Evolutionary conservation across 768 basidiomycete species (phyloP).

Genomic region (Megacollybia marginata): DNA sequence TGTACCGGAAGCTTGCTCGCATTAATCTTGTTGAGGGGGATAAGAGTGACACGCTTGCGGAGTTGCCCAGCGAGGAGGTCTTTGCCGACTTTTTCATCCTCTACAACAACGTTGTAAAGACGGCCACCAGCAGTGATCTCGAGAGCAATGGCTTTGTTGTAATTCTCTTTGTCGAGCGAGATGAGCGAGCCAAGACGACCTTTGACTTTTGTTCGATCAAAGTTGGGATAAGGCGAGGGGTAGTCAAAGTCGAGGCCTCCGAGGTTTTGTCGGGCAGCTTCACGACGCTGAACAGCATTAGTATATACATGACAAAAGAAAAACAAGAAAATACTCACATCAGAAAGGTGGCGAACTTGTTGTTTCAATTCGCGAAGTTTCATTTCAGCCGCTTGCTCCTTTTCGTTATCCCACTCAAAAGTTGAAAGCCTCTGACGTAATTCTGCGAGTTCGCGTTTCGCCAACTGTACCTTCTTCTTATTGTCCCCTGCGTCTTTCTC

Average conservation of each 20-base stretch:
- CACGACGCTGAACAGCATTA: slow-evolving; percentile 47
- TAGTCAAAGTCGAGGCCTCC: slow-evolving; percentile 81
- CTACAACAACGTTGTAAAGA: slow-evolving; percentile 90
- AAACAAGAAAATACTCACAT: slow-evolving; percentile 36
- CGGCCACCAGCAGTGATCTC: slow-evolving; percentile 89
- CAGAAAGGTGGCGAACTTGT: slow-evolving; percentile 47
- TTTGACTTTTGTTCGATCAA: slow-evolving; percentile 82
- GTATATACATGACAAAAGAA: slow-evolving; percentile 3
- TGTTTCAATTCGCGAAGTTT: slow-evolving; percentile 44
- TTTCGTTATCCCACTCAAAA: slow-evolving; percentile 72
- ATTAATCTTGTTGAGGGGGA: slow-evolving; percentile 89
- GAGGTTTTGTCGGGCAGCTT: slow-evolving; percentile 57
- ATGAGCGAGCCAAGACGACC: slow-evolving; percentile 91
- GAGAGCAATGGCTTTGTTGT: slow-evolving; percentile 78
- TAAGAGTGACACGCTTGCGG: slow-evolving; percentile 85
- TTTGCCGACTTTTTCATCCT: slow-evolving; percentile 84
- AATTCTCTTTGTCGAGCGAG: slow-evolving; percentile 59
- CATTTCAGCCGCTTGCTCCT: slow-evolving; percentile 52
- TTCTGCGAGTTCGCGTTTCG: slow-evolving; percentile 51
- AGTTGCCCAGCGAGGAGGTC: slow-evolving; percentile 68
- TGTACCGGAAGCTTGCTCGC: slow-evolving; percentile 35
- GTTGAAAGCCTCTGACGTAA: slow-evolving; percentile 43
- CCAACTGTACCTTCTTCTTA: slow-evolving; percentile 54
- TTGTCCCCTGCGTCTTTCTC: slow-evolving; percentile 80
- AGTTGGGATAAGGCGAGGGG: slow-evolving; percentile 63